Percentiles rank a stretch among this genome's conserved stretches.
These are phyloP conservation scores for Echeveria elegans DNA, from an alignment of 164 flowering plant species.

Conservation along the genomic window DNA sequence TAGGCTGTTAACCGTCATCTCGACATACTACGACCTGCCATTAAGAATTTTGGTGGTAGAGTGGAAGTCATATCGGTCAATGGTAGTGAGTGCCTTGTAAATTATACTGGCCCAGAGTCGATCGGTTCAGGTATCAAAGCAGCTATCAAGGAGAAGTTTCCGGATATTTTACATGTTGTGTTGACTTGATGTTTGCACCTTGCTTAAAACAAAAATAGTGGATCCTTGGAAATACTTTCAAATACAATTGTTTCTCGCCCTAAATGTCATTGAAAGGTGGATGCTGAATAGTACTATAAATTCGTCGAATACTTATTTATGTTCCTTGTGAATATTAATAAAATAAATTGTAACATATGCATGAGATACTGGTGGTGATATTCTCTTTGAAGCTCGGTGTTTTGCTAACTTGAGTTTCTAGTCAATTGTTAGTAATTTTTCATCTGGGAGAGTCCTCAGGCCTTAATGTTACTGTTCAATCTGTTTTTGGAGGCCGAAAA, in stretches of 20 bases:
- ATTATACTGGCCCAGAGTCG: constrained; percentile 73
- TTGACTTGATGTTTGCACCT: constrained; percentile 16
- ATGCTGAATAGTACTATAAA: not conserved
- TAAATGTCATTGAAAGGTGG: not conserved
- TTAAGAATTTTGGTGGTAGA: constrained; percentile 77
- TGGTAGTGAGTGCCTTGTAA: constrained; percentile 62
- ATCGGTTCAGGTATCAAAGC: constrained; percentile 91
- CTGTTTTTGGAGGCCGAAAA: not conserved
- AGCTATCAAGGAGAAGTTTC: constrained; percentile 90
- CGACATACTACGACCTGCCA: constrained; percentile 83
- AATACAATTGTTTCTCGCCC: not conserved
- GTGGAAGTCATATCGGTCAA: constrained; percentile 70
- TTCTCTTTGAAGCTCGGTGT: not conserved
- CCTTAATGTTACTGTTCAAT: not conserved
- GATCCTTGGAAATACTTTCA: not conserved
- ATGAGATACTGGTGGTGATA: too few relatives aligned
- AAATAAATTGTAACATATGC: not conserved
- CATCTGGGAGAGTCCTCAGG: not conserved
- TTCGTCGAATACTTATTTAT: not conserved
- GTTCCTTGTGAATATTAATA: not conserved
- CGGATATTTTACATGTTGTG: constrained; percentile 62
- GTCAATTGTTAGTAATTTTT: not conserved
- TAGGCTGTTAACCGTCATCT: constrained; percentile 83
- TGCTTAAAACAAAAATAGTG: too few relatives aligned
- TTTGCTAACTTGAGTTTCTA: not conserved